Percentiles rank a stretch among this genome's conserved stretches.
Conservation (phyloP, 192 early-diverging fungal species). For the Rhizophagus clarus region DNA sequence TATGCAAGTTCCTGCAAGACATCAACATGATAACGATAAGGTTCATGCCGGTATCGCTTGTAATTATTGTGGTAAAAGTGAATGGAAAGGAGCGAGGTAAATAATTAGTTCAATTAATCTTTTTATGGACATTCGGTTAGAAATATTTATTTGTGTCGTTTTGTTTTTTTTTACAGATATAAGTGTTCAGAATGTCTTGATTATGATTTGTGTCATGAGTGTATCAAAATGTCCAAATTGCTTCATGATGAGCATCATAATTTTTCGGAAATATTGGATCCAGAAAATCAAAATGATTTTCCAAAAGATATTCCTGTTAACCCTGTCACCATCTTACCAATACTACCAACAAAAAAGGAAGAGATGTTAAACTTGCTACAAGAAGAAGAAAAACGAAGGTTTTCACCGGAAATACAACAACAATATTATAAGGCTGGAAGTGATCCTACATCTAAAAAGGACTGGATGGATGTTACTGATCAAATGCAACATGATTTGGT, state of each 20-base stretch:
- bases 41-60: constrained; percentile 13
- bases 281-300: too few species aligned
- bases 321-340: not conserved
- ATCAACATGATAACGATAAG: not conserved
- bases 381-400: constrained; percentile 9
- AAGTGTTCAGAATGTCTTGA: constrained; percentile 20
- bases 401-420: constrained; percentile 17
- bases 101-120: not conserved
- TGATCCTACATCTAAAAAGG: not conserved
- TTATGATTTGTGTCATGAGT: constrained; percentile 21
- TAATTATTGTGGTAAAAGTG: too few species aligned
- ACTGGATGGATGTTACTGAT: constrained; percentile 1
- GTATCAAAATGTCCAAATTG: constrained; percentile 18
- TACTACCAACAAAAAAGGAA: constrained; percentile 15
- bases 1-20: not conserved
- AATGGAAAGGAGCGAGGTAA: constrained; percentile 24
- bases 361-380: not conserved
- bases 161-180: not conserved
- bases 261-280: not conserved
- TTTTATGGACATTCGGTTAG: not conserved
- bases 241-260: constrained; percentile 20
- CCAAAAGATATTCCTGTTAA: not conserved
- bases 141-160: not conserved
- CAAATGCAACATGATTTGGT: too few species aligned
- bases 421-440: not conserved